Percentiles rank a stretch among this genome's conserved stretches.
Evolutionary conservation across 2,329 filamentous ascomycete genomes (phyloP).

Genomic region (Beauveria sp.): DNA sequence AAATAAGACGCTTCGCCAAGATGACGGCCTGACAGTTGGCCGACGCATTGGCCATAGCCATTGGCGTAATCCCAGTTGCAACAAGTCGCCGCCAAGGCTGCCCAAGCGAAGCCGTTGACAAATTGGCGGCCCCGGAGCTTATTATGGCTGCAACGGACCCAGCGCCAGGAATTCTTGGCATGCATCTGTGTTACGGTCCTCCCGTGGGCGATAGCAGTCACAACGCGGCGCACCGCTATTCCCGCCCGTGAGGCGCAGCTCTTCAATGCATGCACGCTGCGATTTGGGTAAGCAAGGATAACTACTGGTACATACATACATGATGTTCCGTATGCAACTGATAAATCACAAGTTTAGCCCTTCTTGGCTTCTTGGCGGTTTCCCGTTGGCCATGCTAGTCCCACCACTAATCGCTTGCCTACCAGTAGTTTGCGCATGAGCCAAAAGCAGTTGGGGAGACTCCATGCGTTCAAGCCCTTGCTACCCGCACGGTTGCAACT

Average conservation of each 20-base stretch:
- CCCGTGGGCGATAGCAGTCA: not conserved
- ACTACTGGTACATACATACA: not conserved
- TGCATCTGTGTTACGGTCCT: not conserved
- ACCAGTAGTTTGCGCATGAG: not conserved
- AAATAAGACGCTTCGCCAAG: not conserved
- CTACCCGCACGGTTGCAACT: not conserved
- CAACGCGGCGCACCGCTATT: not conserved
- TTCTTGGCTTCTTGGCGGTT: conserved; percentile 5
- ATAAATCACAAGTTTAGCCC: not conserved
- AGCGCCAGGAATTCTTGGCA: not conserved
- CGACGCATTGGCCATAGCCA: not conserved
- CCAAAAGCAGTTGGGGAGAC: not conserved
- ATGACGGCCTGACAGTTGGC: not conserved
- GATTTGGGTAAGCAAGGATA: not conserved
- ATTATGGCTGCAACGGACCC: conserved; percentile 1
- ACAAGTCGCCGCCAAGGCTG: not conserved
- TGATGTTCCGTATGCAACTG: not conserved
- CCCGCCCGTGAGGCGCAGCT: not conserved
- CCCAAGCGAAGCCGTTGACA: not conserved
- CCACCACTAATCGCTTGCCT: not conserved
- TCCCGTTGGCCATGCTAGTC: not conserved
- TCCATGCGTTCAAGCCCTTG: not conserved
- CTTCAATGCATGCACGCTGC: not conserved
- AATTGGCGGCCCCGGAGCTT: not conserved
- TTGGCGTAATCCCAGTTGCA: not conserved